Conservation (phyloP, 139 green algal genomes). For the Marvania coccoides region DNA sequence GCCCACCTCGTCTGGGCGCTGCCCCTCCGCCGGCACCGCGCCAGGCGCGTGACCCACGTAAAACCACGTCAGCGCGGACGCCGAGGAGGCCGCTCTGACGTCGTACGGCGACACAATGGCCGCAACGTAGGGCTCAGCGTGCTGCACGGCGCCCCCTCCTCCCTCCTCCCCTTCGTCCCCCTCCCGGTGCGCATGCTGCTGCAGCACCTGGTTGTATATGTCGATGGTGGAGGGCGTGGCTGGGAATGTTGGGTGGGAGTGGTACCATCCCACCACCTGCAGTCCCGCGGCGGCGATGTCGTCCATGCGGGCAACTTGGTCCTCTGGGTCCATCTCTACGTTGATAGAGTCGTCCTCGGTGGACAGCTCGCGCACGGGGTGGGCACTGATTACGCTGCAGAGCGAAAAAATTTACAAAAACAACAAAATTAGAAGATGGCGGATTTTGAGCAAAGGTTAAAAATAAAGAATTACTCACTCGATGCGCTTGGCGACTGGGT, state of each 20-base stretch:
- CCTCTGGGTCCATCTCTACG: constrained; percentile 68
- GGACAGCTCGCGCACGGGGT: constrained; percentile 39
- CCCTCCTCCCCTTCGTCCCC: neutral
- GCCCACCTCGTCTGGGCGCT: constrained; percentile 25
- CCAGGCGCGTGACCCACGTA: constrained; percentile 38
- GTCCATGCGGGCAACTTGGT: constrained; percentile 35
- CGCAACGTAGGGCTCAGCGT: constrained; percentile 17
- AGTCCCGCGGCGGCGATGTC: neutral
- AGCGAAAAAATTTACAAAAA: too few relatives aligned
- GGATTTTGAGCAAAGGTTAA: too few relatives aligned
- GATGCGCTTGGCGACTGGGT: constrained; percentile 21
- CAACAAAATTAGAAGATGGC: too few relatives aligned
- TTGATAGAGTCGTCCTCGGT: constrained; percentile 40
- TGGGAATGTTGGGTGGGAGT: constrained; percentile 63
- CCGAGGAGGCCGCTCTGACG: neutral
- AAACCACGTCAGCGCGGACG: constrained; percentile 55
- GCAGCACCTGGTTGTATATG: constrained; percentile 56
- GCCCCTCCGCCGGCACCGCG: neutral
- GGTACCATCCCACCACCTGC: constrained; percentile 62
- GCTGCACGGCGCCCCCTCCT: neutral
- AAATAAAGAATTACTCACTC: too few relatives aligned
- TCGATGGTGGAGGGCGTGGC: constrained; percentile 55
- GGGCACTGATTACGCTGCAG: constrained; percentile 27
- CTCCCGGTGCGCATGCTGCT: constrained; percentile 29
- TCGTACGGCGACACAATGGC: constrained; percentile 72